These are phyloP conservation scores for Globisporangium orthogonon DNA, from an alignment of 352 stramenopile species.

Conservation along the genomic window DNA sequence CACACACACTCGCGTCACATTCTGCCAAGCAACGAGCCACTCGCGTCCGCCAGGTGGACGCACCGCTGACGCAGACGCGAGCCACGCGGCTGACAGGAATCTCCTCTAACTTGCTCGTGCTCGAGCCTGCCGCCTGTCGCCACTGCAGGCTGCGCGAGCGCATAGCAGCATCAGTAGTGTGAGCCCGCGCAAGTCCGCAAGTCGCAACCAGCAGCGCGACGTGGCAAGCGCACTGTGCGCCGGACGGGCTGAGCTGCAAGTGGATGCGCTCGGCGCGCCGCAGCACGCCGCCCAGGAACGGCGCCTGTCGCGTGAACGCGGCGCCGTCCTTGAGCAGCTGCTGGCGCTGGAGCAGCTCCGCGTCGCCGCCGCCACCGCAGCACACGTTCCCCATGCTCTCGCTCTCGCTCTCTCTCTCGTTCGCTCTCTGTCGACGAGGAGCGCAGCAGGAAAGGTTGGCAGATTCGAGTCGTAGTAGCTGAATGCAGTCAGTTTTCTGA, in stretches of 20 bases:
- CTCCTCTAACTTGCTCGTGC: constrained; percentile 36
- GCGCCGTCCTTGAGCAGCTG: constrained; percentile 58
- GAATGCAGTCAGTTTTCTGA: no score
- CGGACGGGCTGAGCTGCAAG: constrained; percentile 46
- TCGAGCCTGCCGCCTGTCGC: constrained; percentile 31
- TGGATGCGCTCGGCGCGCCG: constrained; percentile 50
- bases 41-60: not conserved
- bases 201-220: not conserved
- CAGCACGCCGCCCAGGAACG: constrained; percentile 52
- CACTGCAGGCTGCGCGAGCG: constrained; percentile 29
- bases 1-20: not conserved
- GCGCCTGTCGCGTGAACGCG: constrained; percentile 67
- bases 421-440: no score
- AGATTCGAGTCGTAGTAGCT: not conserved
- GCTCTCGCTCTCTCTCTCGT: not conserved
- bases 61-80: constrained; percentile 53
- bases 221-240: constrained; percentile 23
- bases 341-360: constrained; percentile 53
- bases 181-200: not conserved
- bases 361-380: constrained; percentile 39
- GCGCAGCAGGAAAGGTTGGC: not conserved
- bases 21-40: not conserved
- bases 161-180: not conserved
- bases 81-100: constrained; percentile 44
- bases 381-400: constrained; percentile 60